Base-by-base conservation (phyloP, 2,329 filamentous ascomycete genomes). In the Cladosporium sp. region DNA sequence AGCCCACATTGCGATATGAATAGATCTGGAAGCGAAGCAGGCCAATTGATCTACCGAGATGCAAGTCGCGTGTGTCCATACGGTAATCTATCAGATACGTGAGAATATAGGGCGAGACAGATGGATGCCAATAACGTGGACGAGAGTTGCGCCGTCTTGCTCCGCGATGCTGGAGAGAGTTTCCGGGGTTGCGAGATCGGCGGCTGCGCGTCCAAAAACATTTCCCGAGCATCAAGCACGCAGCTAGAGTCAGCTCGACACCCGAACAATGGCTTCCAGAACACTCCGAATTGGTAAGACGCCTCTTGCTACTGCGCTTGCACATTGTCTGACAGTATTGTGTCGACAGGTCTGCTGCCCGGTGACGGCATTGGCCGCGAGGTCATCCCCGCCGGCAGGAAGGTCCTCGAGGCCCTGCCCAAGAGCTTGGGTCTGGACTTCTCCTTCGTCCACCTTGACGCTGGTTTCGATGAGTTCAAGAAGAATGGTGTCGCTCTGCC, bases 331-430 rank as follows among this genome's bases (percentile, higher is more conserved):
- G 2, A n/a, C 19, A 19, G 22, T 32, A n/a, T 13, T 18, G 9
- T 31, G 28, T 37, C 37, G 8, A 9, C 61, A 95, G 91, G 91
- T 71, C 87, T 97, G 65, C 97, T 98, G 70, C 88, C 93, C 65
- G 93, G 93, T 68, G 93, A 98, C 75, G 93, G 93, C 73, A 98
- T 98, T 74, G 93, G 93, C 74, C 89, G 89, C 70, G 93, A 98
- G 76, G 93, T 98, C 71, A 97, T 98, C 72, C 93, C 93, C 60
- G 82, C 93, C 51, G 93, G 92, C 48, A 88, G 89, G 65, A 86
- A 87, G 59, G 78, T 97, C 63, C 87, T 98, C 67, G 92, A 98
- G 77, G 87, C 93, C 46, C 85, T 98, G 2, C 91, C 92, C 33
- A 73, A 85, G n/a, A 93, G 88, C n/a, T 77, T 96, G 44, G 86